Conservation (phyloP, 495 filamentous ascomycete genomes). For the Baudoinia panamericana region DNA sequence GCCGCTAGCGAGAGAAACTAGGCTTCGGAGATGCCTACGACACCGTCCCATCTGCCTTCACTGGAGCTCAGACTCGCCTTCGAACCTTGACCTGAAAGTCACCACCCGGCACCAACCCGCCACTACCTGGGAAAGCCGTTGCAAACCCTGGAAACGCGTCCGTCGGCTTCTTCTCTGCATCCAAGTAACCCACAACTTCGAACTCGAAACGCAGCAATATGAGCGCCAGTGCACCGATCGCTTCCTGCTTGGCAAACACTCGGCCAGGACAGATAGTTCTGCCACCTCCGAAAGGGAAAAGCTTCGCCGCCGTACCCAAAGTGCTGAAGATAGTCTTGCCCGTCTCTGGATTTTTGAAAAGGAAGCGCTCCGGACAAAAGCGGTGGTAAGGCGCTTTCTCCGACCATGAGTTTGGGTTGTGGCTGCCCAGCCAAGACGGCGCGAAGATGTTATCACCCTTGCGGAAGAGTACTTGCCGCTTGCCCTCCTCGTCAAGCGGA, state of each 20-base stretch:
- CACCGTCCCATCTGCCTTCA: no score
- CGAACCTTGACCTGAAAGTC: conserved; percentile 18
- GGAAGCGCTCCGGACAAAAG: conserved; percentile 20
- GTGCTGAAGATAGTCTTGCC: conserved; percentile 16
- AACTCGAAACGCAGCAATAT: conserved; percentile 19
- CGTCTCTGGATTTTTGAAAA: conserved; percentile 7
- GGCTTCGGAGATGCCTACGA: no score
- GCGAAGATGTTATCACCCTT: conserved; percentile 21
- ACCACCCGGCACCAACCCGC: conserved; percentile 13
- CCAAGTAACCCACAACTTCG: conserved; percentile 15
- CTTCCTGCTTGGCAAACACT: conserved; percentile 20
- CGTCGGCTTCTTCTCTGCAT: conserved; percentile 13
- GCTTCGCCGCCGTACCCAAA: conserved; percentile 12
- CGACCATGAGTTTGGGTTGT: conserved; percentile 10
- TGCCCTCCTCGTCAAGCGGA: conserved; percentile 18
- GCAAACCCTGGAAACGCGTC: conserved; percentile 9
- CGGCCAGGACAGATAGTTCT: conserved; percentile 13
- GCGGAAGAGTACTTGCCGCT: conserved; percentile 3
- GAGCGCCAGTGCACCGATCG: conserved; percentile 12
- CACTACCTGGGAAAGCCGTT: conserved; percentile 11
- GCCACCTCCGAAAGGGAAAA: conserved; percentile 21
- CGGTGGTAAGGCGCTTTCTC: conserved; percentile 3
- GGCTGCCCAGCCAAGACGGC: conserved; percentile 20
- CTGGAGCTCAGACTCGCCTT: not conserved
- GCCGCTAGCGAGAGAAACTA: no score